These are phyloP conservation scores for Colletotrichum neosansevieriae DNA, from an alignment of 2,329 filamentous ascomycete genomes.

Conservation along the genomic window DNA sequence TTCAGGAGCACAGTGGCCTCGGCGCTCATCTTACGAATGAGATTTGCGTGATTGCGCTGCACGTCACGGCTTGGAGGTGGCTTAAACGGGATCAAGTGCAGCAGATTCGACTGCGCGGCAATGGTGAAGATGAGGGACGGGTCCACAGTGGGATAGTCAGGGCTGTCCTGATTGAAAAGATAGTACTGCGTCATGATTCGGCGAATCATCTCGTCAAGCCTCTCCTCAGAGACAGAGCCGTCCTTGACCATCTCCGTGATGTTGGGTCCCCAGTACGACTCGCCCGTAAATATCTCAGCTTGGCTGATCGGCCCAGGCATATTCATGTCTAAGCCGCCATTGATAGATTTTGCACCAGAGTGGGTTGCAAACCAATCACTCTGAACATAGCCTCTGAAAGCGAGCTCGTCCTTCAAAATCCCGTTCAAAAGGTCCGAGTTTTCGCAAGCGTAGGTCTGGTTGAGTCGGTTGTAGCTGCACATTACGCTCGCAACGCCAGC, in stretches of 20 bases:
- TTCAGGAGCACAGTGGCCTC: slow-evolving; percentile 75
- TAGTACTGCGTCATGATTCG: slow-evolving; percentile 75
- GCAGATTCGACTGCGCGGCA: slow-evolving; percentile 28
- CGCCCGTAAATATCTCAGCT: slow-evolving; percentile 60
- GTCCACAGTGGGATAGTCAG: slow-evolving; percentile 57
- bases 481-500: slow-evolving; percentile 75
- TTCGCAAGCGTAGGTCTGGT: slow-evolving; percentile 76
- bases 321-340: slow-evolving; percentile 82
- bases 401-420: slow-evolving; percentile 78
- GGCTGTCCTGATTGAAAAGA: slow-evolving; percentile 62
- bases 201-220: slow-evolving; percentile 75
- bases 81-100: slow-evolving; percentile 19
- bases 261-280: slow-evolving; percentile 69
- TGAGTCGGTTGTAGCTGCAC: slow-evolving; percentile 81
- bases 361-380: slow-evolving; percentile 84
- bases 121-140: slow-evolving; percentile 27
- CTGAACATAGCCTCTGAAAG: slow-evolving; percentile 72
- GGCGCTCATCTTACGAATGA: slow-evolving; percentile 67
- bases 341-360: slow-evolving; percentile 73
- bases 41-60: slow-evolving; percentile 69
- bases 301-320: slow-evolving; percentile 75
- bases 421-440: slow-evolving; percentile 71
- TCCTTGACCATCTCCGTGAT: slow-evolving; percentile 68
- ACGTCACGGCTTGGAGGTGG: slow-evolving; percentile 66
- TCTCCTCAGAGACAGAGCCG: slow-evolving; percentile 67